Conservation (phyloP, 805 yeast genomes). For the Starmerella potacharoeniae region DNA sequence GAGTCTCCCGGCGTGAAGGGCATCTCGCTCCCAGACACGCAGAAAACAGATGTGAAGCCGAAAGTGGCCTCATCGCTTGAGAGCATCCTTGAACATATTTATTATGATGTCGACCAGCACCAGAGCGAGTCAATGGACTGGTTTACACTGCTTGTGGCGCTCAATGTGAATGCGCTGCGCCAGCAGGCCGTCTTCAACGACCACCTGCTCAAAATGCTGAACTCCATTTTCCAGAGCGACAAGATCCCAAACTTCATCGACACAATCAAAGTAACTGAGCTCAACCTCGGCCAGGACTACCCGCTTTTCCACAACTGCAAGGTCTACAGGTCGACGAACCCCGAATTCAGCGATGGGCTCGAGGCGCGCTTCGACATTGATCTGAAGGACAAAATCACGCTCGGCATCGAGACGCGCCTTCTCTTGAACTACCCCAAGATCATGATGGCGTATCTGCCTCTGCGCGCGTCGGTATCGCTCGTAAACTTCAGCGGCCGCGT, state of each 20-base stretch:
- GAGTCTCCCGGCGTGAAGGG: constrained; percentile 27
- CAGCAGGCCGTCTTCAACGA: constrained; percentile 80
- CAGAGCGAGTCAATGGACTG: constrained; percentile 87
- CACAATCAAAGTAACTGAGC: constrained; percentile 65
- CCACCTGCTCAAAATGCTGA: constrained; percentile 69
- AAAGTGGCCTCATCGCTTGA: constrained; percentile 22
- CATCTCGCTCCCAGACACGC: constrained; percentile 21
- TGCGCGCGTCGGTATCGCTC: constrained; percentile 71
- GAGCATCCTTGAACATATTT: constrained; percentile 73
- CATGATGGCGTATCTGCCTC: constrained; percentile 75
- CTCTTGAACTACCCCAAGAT: constrained; percentile 71
- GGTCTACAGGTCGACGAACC: constrained; percentile 31
- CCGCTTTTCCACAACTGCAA: constrained; percentile 93
- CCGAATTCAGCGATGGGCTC: constrained; percentile 28
- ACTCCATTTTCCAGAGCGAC: constrained; percentile 49
- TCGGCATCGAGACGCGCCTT: constrained; percentile 68
- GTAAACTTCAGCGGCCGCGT: constrained; percentile 86
- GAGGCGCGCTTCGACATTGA: constrained; percentile 86
- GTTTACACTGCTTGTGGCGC: constrained; percentile 92
- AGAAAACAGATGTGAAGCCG: constrained; percentile 23
- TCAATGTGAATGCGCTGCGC: constrained; percentile 73
- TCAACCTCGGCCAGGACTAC: constrained; percentile 87
- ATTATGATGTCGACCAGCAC: constrained; percentile 81
- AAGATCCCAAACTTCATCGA: constrained; percentile 73
- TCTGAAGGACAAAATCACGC: constrained; percentile 65